Conservation (phyloP, 805 yeast species). For the Wickerhamomyces hampshirensis region DNA sequence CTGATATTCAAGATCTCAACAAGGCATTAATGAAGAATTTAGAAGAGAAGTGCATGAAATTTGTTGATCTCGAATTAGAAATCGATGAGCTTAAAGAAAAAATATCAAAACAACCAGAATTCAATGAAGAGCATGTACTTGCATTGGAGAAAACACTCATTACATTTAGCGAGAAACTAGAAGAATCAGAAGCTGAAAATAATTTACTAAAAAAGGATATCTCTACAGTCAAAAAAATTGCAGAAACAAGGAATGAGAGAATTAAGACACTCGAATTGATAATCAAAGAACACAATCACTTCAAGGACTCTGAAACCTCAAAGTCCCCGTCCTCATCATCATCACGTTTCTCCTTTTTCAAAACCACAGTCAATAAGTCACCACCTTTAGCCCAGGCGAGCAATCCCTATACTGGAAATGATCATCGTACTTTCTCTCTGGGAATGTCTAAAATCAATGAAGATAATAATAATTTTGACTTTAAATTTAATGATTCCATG, state of each 20-base stretch:
- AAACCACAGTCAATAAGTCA: neutral
- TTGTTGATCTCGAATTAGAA: conserved; percentile 37
- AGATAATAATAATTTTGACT: neutral
- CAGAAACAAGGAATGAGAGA: conserved; percentile 52
- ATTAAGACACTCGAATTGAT: conserved; percentile 49
- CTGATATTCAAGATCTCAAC: conserved; percentile 19
- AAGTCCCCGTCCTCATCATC: no score
- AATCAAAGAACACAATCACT: conserved; percentile 47
- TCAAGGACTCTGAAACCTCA: no score
- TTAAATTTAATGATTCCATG: neutral
- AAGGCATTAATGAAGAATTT: conserved; percentile 22
- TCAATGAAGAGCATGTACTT: conserved; percentile 41
- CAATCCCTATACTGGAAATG: conserved; percentile 3
- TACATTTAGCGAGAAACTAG: conserved; percentile 52
- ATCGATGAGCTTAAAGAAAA: conserved; percentile 35
- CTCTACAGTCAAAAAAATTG: conserved; percentile 47
- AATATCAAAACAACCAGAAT: conserved; percentile 9
- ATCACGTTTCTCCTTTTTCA: neutral
- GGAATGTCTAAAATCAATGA: conserved; percentile 8
- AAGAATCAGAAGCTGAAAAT: conserved; percentile 61
- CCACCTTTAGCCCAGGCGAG: no score
- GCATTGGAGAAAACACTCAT: conserved; percentile 54
- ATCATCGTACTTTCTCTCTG: conserved; percentile 1
- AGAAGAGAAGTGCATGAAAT: conserved; percentile 22
- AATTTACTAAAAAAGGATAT: conserved; percentile 51